Evolutionary conservation across 805 yeast species (phyloP).

Genomic region (Metschnikowia lochheadii): DNA sequence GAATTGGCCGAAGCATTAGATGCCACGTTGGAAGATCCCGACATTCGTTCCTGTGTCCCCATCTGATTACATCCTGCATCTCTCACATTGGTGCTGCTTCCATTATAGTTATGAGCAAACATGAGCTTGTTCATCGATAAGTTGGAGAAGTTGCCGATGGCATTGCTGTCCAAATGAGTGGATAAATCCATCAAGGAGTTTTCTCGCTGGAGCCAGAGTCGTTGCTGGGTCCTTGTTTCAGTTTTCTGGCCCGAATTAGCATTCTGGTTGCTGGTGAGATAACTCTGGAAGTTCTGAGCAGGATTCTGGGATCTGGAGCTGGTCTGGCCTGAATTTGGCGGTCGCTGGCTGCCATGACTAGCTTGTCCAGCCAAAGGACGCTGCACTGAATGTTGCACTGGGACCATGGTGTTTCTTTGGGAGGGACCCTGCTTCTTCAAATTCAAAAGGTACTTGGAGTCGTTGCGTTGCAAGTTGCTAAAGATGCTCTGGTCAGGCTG

Average conservation of each 20-base stretch:
- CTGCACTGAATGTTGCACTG: not conserved
- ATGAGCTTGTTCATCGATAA: conserved; percentile 36
- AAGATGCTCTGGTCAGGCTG: conserved; percentile 42
- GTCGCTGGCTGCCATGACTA: not conserved
- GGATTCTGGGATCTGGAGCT: not conserved
- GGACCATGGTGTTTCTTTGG: not conserved
- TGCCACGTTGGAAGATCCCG: not conserved
- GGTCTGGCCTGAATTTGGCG: not conserved
- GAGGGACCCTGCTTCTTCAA: conserved; percentile 19
- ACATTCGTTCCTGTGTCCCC: not conserved
- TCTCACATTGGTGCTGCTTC: conserved; percentile 15
- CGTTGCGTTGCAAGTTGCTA: conserved; percentile 38
- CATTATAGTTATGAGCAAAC: conserved; percentile 31
- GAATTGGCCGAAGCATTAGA: not conserved
- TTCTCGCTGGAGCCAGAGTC: conserved; percentile 79
- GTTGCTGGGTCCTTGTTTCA: conserved; percentile 77
- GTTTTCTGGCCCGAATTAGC: conserved; percentile 7
- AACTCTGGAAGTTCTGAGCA: conserved; percentile 31
- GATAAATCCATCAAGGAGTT: conserved; percentile 61
- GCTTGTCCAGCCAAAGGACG: conserved; percentile 4
- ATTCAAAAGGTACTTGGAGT: conserved; percentile 29
- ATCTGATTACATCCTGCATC: conserved; percentile 6
- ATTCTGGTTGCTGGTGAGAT: conserved; percentile 20
- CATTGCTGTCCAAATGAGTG: conserved; percentile 24
- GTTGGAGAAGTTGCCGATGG: conserved; percentile 34